Conservation (phyloP, 2,329 filamentous ascomycete species). For the Dactylellina leptospora region DNA sequence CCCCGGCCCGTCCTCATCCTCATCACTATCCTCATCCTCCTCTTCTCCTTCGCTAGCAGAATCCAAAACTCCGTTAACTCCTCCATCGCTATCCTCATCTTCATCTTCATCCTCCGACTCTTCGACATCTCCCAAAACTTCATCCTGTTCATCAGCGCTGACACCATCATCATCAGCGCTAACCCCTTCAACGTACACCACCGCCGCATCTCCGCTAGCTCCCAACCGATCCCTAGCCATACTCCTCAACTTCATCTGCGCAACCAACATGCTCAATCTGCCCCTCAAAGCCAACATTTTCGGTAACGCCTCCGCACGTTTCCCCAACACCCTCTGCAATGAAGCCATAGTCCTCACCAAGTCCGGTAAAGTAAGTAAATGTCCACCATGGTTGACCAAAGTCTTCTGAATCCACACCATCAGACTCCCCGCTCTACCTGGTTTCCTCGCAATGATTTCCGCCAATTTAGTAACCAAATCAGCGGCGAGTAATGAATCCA, state of each 20-base stretch:
- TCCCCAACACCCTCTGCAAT: conserved; percentile 85
- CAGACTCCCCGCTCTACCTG: conserved; percentile 86
- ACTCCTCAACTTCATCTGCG: conserved; percentile 82
- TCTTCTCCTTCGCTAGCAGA: conserved; percentile 64
- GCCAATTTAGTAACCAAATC: conserved; percentile 83
- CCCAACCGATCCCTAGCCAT: conserved; percentile 68
- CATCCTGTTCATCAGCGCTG: conserved; percentile 59
- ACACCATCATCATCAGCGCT: conserved; percentile 61
- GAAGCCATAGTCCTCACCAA: conserved; percentile 79
- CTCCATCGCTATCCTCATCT: conserved; percentile 62
- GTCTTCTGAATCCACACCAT: conserved; percentile 98
- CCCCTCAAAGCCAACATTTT: conserved; percentile 89
- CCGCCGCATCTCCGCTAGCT: conserved; percentile 64
- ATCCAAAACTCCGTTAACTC: conserved; percentile 66
- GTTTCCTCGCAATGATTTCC: conserved; percentile 83
- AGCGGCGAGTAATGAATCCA: conserved; percentile 84
- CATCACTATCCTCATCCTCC: conserved; percentile 68
- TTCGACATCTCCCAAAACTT: conserved; percentile 61
- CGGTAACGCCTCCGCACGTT: conserved; percentile 81
- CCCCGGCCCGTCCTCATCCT: conserved; percentile 61
- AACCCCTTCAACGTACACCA: conserved; percentile 75
- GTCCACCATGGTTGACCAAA: conserved; percentile 88
- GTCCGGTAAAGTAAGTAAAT: conserved; percentile 84
- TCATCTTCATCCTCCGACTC: conserved; percentile 66
- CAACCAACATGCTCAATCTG: conserved; percentile 91